Conservation (phyloP, 2,329 filamentous ascomycete species). For the Calonectria henricotiae region DNA sequence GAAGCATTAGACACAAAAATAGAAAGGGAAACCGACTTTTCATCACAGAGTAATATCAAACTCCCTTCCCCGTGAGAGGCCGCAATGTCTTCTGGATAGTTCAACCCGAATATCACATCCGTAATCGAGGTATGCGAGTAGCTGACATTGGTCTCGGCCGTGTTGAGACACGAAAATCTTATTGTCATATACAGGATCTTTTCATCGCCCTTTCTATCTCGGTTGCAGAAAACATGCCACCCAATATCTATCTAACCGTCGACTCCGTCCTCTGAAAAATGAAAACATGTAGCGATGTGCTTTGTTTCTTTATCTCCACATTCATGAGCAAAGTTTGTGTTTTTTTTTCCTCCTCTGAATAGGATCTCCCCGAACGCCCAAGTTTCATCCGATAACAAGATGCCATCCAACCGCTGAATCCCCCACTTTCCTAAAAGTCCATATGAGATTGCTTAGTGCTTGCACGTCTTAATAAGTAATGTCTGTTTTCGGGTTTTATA, state of each 20-base stretch:
- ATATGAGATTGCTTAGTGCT: conserved; percentile 30
- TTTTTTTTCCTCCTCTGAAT: conserved; percentile 42
- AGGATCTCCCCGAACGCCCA: conserved; percentile 49
- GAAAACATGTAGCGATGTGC: conserved; percentile 39
- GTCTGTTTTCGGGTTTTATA: neutral
- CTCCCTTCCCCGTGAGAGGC: too few relatives aligned
- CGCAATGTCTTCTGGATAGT: too few relatives aligned
- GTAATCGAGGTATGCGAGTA: neutral
- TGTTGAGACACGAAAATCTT: conserved; percentile 22
- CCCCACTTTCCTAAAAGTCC: conserved; percentile 50
- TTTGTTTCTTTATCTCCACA: conserved; percentile 27
- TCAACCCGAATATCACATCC: too few relatives aligned
- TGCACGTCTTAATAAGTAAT: conserved; percentile 22
- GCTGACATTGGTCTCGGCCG: neutral
- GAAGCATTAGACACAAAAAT: too few relatives aligned
- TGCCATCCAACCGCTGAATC: conserved; percentile 52
- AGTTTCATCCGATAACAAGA: conserved; percentile 47
- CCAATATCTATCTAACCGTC: conserved; percentile 52
- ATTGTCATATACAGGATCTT: conserved; percentile 35
- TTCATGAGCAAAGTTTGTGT: conserved; percentile 28
- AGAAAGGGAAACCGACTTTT: too few relatives aligned
- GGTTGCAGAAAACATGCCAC: conserved; percentile 42
- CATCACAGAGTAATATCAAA: too few relatives aligned
- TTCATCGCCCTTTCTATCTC: conserved; percentile 45
- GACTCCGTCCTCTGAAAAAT: conserved; percentile 46